phyloP scores from a whole-genome alignment of 768 basidiomycete species.

The Cystoderma amianthinum region DNA sequence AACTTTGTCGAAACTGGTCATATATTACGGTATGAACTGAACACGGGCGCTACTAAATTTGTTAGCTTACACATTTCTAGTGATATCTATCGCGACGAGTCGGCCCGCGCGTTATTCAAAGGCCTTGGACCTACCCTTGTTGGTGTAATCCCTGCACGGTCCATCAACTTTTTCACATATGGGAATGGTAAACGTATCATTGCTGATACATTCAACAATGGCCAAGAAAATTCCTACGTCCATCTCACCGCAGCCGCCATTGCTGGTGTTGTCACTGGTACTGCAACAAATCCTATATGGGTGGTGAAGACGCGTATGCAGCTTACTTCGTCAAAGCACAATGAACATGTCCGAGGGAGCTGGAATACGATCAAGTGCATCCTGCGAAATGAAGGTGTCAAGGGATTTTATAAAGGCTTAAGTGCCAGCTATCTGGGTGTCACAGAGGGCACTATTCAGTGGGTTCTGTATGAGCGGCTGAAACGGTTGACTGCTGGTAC shows the following conservation, averaged over 20 bases:
- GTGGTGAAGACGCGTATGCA: slow-evolving; percentile 97
- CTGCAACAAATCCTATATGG: slow-evolving; percentile 98
- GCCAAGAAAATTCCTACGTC: slow-evolving; percentile 77
- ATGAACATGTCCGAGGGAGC: slow-evolving; percentile 40
- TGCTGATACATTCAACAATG: slow-evolving; percentile 72
- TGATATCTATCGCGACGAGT: slow-evolving; percentile 86
- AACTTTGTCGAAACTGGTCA: slow-evolving; percentile 94
- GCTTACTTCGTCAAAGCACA: slow-evolving; percentile 30
- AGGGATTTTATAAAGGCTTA: slow-evolving; percentile 92
- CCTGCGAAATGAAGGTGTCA: slow-evolving; percentile 70
- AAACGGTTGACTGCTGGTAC: slow-evolving; percentile 57
- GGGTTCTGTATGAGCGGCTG: slow-evolving; percentile 92
- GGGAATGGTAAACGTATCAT: slow-evolving; percentile 94
- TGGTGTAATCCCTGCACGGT: slow-evolving; percentile 91
- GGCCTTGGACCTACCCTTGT: slow-evolving; percentile 93
- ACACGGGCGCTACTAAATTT: background rate
- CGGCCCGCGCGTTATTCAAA: slow-evolving; percentile 84
- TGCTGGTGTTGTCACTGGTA: slow-evolving; percentile 83
- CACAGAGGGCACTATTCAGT: slow-evolving; percentile 94
- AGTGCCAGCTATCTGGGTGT: slow-evolving; percentile 95
- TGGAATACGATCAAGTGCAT: slow-evolving; percentile 66
- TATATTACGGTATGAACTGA: slow-evolving; percentile 63
- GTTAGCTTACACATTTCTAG: slow-evolving; percentile 25
- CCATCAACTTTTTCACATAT: slow-evolving; percentile 97
- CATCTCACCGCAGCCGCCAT: slow-evolving; percentile 82